Percentiles rank a stretch among this genome's conserved stretches.
Conservation (phyloP, 2,329 filamentous ascomycete genomes). For the Fusarium sulawesiense region DNA sequence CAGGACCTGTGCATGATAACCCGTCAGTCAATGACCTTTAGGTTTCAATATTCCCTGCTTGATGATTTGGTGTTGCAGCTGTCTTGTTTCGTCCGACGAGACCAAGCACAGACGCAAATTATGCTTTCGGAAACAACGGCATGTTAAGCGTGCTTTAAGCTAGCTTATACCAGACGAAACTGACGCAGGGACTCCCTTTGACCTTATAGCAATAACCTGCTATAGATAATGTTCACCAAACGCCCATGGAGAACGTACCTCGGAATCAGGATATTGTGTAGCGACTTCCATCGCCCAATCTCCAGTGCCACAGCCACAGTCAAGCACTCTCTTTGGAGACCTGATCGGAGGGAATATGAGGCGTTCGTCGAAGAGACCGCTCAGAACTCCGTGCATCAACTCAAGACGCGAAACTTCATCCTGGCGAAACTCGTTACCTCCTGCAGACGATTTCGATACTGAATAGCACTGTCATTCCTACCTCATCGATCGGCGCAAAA, state of each 20-base stretch:
- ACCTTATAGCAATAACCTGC: neutral
- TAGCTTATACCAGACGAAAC: neutral
- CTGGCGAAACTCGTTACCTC: slow-evolving; percentile 55
- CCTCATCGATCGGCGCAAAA: slow-evolving; percentile 78
- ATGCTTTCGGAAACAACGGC: neutral
- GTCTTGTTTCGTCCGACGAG: neutral
- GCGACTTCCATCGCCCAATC: slow-evolving; percentile 78
- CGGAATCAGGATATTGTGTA: slow-evolving; percentile 69
- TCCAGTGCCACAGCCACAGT: slow-evolving; percentile 78
- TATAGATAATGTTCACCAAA: neutral
- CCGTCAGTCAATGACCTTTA: neutral
- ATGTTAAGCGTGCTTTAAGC: neutral
- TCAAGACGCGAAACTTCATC: slow-evolving; percentile 75
- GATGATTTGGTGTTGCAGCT: neutral
- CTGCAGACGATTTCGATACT: slow-evolving; percentile 4
- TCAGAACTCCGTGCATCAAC: slow-evolving; percentile 71
- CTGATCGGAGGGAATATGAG: slow-evolving; percentile 76
- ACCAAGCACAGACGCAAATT: neutral
- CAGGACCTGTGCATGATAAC: slow-evolving; percentile 64
- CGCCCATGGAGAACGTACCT: slow-evolving; percentile 59
- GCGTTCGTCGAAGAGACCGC: slow-evolving; percentile 72
- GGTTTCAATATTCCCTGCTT: neutral
- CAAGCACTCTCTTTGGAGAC: slow-evolving; percentile 69
- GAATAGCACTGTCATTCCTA: slow-evolving; percentile 51
- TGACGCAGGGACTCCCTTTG: neutral